These are phyloP conservation scores for Spathaspora hagerdaliae DNA, from an alignment of 805 yeast genomes.

Conservation along the genomic window DNA sequence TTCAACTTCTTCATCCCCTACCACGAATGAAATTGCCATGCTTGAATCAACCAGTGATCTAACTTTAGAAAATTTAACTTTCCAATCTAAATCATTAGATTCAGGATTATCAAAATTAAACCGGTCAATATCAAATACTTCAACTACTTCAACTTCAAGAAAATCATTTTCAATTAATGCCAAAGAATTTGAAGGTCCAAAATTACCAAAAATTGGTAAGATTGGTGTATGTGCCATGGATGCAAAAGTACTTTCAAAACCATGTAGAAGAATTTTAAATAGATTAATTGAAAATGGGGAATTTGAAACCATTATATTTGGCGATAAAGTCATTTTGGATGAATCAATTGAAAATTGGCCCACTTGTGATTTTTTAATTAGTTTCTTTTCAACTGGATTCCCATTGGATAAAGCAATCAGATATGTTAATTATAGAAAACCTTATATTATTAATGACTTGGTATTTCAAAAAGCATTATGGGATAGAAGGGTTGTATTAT, in stretches of 20 bases:
- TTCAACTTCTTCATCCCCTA: conserved; percentile 11
- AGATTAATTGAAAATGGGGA: conserved; percentile 89
- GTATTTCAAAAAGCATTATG: conserved; percentile 91
- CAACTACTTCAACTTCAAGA: conserved; percentile 27
- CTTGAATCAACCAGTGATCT: background rate
- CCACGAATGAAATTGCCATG: background rate
- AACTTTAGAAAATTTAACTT: conserved; percentile 1
- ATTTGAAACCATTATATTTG: conserved; percentile 94
- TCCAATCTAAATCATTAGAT: conserved; percentile 5
- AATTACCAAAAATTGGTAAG: conserved; percentile 74
- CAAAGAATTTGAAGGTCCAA: conserved; percentile 29
- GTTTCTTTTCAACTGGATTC: conserved; percentile 93
- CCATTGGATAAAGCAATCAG: conserved; percentile 94
- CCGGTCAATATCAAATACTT: conserved; percentile 35
- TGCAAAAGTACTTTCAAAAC: conserved; percentile 90
- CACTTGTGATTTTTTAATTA: conserved; percentile 90
- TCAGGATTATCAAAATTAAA: conserved; percentile 17
- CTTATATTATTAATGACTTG: conserved; percentile 84
- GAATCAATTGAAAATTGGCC: conserved; percentile 98
- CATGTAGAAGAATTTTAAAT: conserved; percentile 87
- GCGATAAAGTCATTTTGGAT: conserved; percentile 93
- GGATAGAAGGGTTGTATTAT: conserved; percentile 90
- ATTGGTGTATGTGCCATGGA: conserved; percentile 99
- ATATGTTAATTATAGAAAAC: conserved; percentile 85
- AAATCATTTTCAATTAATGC: conserved; percentile 27